Percentiles rank a stretch among this genome's conserved stretches.
These are phyloP conservation scores for Sisymbrium altissimum DNA, from an alignment of 345 rosid species.

Conservation along the genomic window DNA sequence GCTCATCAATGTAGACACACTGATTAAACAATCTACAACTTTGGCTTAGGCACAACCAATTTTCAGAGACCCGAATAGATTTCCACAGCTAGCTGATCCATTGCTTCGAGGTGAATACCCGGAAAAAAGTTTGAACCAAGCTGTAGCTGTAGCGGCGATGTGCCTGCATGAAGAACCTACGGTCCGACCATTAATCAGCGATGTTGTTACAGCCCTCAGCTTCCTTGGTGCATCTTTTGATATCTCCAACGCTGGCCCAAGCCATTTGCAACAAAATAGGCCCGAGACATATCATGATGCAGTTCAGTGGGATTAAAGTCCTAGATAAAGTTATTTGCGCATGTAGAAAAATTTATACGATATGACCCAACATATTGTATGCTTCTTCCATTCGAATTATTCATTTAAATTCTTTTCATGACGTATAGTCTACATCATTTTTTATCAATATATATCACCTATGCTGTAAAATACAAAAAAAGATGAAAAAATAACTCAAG, in stretches of 20 bases:
- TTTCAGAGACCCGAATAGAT: conserved; percentile 54
- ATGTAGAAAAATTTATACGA: not conserved
- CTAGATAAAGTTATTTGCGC: not conserved
- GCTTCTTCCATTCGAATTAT: not conserved
- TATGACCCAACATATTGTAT: not conserved
- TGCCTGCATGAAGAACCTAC: conserved; percentile 68
- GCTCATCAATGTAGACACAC: not conserved
- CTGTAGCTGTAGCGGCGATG: conserved; percentile 76
- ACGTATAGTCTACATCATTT: not conserved
- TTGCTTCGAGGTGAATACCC: conserved; percentile 47
- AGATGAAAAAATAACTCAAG: too few species aligned
- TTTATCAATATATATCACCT: not conserved
- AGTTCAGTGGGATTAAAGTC: not conserved
- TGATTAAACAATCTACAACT: not conserved
- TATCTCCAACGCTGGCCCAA: not conserved
- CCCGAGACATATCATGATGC: not conserved
- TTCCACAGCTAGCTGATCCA: conserved; percentile 61
- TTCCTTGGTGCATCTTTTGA: conserved; percentile 39
- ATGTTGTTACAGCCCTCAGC: conserved; percentile 67
- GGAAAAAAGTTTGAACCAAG: conserved; percentile 55
- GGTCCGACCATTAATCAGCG: conserved; percentile 63
- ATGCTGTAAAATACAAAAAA: not conserved
- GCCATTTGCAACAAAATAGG: not conserved
- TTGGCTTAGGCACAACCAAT: conserved; percentile 58
- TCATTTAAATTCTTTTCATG: not conserved